Percentiles rank a stretch among this genome's conserved stretches.
Conservation (phyloP, 2,329 filamentous ascomycete genomes). For the Pseudocercospora macadamiae region DNA sequence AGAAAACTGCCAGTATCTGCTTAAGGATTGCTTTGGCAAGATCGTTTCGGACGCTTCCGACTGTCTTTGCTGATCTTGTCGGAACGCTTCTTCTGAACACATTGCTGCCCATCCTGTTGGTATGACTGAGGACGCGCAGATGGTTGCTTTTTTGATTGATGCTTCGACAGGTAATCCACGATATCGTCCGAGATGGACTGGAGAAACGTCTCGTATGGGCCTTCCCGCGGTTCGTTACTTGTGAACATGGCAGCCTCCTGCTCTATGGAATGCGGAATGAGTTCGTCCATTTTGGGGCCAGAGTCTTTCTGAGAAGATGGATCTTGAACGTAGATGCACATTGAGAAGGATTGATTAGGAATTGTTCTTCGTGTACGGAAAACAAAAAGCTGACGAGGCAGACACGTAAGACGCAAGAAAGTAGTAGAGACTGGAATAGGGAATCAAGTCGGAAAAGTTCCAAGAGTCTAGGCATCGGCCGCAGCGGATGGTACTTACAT, state of each 20-base stretch:
- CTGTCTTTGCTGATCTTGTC: slow-evolving; percentile 10
- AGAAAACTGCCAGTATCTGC: no score
- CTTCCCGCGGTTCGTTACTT: background rate
- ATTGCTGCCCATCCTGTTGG: background rate
- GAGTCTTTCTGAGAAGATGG: background rate
- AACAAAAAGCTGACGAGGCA: background rate
- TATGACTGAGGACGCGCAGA: background rate
- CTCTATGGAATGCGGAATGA: background rate
- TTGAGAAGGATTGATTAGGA: background rate
- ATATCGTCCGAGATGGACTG: slow-evolving; percentile 34
- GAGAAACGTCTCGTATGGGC: slow-evolving; percentile 33
- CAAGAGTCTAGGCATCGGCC: background rate
- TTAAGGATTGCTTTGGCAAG: no score
- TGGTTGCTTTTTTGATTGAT: slow-evolving; percentile 1
- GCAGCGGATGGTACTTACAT: slow-evolving; percentile 11
- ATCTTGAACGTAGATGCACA: background rate
- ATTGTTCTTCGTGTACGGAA: background rate
- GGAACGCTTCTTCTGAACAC: slow-evolving; percentile 1
- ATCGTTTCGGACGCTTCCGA: background rate
- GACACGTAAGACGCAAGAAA: background rate
- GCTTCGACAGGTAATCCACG: slow-evolving; percentile 23
- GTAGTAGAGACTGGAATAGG: background rate
- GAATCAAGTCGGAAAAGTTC: background rate
- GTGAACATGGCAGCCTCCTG: background rate
- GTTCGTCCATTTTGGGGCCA: background rate